These are phyloP conservation scores for Setaria viridis DNA, from an alignment of 202 grass and related monocot genomes.

Conservation along the genomic window DNA sequence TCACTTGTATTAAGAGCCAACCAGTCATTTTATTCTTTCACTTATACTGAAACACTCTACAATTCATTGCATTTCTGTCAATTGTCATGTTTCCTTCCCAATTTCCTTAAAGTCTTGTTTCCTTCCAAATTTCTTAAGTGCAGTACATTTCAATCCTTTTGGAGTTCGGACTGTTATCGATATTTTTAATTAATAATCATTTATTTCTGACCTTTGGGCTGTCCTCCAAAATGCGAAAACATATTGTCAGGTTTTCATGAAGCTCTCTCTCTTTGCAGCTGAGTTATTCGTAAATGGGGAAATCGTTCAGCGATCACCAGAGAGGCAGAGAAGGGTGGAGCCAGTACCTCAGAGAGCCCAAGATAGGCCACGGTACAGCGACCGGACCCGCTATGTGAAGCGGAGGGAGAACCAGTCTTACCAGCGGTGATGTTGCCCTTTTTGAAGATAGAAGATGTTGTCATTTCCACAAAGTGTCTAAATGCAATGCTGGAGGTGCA, in stretches of 20 bases:
- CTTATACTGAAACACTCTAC: not conserved
- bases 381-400: conserved; percentile 90
- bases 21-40: not conserved
- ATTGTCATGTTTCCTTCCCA: not conserved
- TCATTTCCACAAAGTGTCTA: not conserved
- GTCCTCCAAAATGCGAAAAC: no score
- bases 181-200: no score
- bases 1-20: not conserved
- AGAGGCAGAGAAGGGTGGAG: conserved; percentile 94
- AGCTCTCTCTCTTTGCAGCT: conserved; percentile 58
- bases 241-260: conserved; percentile 13
- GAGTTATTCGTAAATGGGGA: conserved; percentile 94
- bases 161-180: not conserved
- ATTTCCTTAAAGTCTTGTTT: not conserved
- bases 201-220: no score
- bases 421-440: conserved; percentile 49
- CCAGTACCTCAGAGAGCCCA: conserved; percentile 86
- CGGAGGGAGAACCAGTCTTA: conserved; percentile 74
- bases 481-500: conserved; percentile 13
- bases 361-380: conserved; percentile 86
- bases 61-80: not conserved
- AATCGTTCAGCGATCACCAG: conserved; percentile 86
- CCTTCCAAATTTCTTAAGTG: not conserved
- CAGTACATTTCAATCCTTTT: not conserved
- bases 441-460: not conserved